Evolutionary conservation across 2,329 filamentous ascomycete genomes (phyloP).

Genomic region (Paramyrothecium roridum): DNA sequence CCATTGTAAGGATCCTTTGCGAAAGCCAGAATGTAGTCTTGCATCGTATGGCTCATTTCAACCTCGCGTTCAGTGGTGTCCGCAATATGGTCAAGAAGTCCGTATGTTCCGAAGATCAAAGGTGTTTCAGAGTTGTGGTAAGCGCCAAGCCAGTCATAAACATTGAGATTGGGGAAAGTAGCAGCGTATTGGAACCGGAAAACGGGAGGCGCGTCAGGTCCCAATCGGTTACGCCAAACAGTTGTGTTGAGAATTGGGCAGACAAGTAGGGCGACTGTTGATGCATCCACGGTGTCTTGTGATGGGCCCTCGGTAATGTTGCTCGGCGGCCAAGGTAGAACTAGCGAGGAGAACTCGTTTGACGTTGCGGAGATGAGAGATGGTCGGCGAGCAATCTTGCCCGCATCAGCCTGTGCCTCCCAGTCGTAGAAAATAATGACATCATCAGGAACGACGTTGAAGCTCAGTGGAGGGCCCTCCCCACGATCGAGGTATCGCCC

Average conservation of each 20-base stretch:
- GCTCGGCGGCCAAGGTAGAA: constrained; percentile 14
- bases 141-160: constrained; percentile 35
- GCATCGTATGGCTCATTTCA: constrained; percentile 18
- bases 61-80: constrained; percentile 18
- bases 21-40: constrained; percentile 22
- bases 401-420: constrained; percentile 16
- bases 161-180: constrained; percentile 36
- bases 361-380: constrained; percentile 26
- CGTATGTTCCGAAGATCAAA: constrained; percentile 34
- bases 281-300: constrained; percentile 8
- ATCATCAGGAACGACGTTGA: constrained; percentile 23
- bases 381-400: constrained; percentile 21
- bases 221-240: constrained; percentile 16
- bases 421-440: constrained; percentile 27
- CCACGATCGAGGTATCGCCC: constrained; percentile 20
- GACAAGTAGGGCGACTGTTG: constrained; percentile 12
- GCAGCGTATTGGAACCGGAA: constrained; percentile 37
- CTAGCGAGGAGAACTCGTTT: constrained; percentile 25
- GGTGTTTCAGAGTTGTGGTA: constrained; percentile 36
- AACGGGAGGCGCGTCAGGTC: constrained; percentile 22
- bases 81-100: constrained; percentile 14
- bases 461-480: constrained; percentile 16
- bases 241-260: constrained; percentile 24
- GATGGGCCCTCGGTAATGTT: constrained; percentile 21
- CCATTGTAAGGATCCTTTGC: constrained; percentile 18